These are phyloP conservation scores for Yarrowia yakushimensis DNA, from an alignment of 805 yeast genomes.

Conservation along the genomic window DNA sequence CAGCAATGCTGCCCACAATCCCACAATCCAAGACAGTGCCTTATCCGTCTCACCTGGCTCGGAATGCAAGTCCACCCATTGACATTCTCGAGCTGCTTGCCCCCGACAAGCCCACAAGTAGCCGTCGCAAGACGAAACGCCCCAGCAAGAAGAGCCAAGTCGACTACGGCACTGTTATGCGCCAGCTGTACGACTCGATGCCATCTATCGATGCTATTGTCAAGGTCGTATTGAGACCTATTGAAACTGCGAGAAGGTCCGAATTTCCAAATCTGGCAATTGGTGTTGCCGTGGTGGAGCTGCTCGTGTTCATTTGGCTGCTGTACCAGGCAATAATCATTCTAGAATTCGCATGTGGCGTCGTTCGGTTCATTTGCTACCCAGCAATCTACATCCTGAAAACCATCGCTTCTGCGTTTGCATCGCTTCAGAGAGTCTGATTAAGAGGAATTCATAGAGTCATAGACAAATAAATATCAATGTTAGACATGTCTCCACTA, in stretches of 20 bases:
- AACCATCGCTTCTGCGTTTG: neutral
- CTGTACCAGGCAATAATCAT: slow-evolving; percentile 27
- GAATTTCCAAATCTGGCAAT: neutral
- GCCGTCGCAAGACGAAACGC: slow-evolving; percentile 4
- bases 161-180: neutral
- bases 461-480: neutral
- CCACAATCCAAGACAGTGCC: slow-evolving; percentile 10
- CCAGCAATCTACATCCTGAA: slow-evolving; percentile 29
- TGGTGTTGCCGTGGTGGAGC: slow-evolving; percentile 21
- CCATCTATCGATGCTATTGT: neutral
- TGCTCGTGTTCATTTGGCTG: slow-evolving; percentile 27
- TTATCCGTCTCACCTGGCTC: neutral
- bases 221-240: slow-evolving; percentile 1
- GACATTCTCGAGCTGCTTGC: neutral
- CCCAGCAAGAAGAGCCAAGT: neutral
- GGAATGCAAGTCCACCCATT: neutral
- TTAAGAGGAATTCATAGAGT: neutral
- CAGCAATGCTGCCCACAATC: neutral
- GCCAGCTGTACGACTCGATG: neutral
- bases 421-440: neutral
- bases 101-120: neutral
- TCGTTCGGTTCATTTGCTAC: slow-evolving; percentile 30
- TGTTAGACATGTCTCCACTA: neutral
- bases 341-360: slow-evolving; percentile 27
- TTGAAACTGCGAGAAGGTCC: neutral